A percentile compares a stretch with the other conserved stretches of the same genome.
Evolutionary conservation across 345 rosid genomes (phyloP).

Genomic region (Acer yangbiense): DNA sequence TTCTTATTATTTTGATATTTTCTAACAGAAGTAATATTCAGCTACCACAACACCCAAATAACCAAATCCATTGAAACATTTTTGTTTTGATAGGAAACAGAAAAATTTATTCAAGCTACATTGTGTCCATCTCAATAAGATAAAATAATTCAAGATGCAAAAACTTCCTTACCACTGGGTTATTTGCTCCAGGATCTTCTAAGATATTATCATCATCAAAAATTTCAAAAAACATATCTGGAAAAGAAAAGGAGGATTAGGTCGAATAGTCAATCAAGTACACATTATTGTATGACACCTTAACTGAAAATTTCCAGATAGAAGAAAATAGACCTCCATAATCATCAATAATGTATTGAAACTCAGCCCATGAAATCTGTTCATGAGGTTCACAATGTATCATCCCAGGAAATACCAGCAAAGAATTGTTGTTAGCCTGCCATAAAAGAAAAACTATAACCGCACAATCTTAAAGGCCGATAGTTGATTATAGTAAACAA

Average conservation of each 20-base stretch:
- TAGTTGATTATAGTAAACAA: constrained; percentile 4
- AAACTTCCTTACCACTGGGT: constrained; percentile 78
- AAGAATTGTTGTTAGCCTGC: constrained; percentile 73
- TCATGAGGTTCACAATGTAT: constrained; percentile 89
- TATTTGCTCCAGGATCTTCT: constrained; percentile 84
- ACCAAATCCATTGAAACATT: background rate
- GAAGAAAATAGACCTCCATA: constrained; percentile 73
- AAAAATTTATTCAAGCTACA: background rate
- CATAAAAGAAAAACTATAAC: constrained; percentile 25
- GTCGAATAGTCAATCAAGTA: constrained; percentile 11
- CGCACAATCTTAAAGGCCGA: constrained; percentile 11
- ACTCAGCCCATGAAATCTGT: constrained; percentile 82
- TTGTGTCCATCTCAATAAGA: background rate
- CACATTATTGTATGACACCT: background rate
- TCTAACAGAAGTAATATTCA: background rate
- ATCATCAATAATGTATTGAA: constrained; percentile 80
- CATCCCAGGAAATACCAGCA: constrained; percentile 83
- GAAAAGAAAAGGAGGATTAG: constrained; percentile 16
- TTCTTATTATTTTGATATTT: background rate
- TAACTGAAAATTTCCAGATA: constrained; percentile 8
- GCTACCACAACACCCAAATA: background rate
- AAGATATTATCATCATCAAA: constrained; percentile 73
- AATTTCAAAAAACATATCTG: constrained; percentile 89
- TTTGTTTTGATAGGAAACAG: background rate
- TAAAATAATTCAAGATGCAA: constrained; percentile 26